Evolutionary conservation across 805 yeast genomes (phyloP), one percentile per base, ranked within the genome.

Genomic region (Cyberlindnera xylosilytica): DNA sequence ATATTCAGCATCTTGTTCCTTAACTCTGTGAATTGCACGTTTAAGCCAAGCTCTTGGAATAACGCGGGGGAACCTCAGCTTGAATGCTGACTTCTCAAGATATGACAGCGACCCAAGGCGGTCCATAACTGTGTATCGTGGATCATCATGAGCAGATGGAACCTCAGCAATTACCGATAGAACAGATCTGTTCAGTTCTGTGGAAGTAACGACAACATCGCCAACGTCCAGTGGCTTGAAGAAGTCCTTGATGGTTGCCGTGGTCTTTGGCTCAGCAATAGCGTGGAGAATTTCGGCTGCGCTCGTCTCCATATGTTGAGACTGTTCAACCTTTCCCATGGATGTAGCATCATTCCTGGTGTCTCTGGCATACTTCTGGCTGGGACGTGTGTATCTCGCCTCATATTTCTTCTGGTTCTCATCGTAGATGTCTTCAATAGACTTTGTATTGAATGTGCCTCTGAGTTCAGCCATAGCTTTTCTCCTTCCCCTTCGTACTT

Each of bases 181-280:
- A 38, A 70, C 72, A 4, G 72, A 63, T 29, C 68, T 69, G 38
- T 72, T 64, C 36, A 69, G 54, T 6, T 61, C 67, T 1, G 65
- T 61, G 12, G 66, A 63, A 15, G 82, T 56, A 15, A 79, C 74
- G 4, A 82, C 88, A 36, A 82, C 63, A 58, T 84, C 90, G 35
- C 91, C 90, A 3, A 79, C 34, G 22, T 53, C 51, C 4, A 56
- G 28, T 0, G 62, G 54, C 4, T 40, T 22, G 30, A 50, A 55
- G 10, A 57, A 36, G 26, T 52, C 51, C 2, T 19, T 10, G 3
- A 41, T 26, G 5, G 34, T 13, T n/a, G 47, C 18, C 2, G 39
- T 6, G 4, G 40, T 33, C 19, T 36, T 36, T 12, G 46, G 26
- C 12, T 40, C 7, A 4, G 38, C 46, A 23, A 39, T 19, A 6